Conservation (phyloP, 202 grass and related monocot species). For the Alloteropsis angusta region DNA sequence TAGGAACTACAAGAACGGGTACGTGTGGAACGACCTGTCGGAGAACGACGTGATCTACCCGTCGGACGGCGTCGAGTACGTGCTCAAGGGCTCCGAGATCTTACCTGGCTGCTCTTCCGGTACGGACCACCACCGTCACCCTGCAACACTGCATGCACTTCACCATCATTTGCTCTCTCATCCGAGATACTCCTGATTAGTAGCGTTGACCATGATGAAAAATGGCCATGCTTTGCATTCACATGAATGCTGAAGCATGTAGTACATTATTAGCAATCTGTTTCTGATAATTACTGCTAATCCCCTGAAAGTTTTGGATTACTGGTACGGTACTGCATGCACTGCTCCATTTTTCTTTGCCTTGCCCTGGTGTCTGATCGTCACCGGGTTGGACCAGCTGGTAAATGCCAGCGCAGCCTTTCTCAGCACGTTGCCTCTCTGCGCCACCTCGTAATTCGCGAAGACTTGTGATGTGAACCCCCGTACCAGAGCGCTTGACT, state of each 20-base stretch:
- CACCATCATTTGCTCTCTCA: not conserved
- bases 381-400: constrained; percentile 7
- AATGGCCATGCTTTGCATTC: not conserved
- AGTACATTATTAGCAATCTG: not conserved
- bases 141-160: not conserved
- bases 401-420: constrained; percentile 9
- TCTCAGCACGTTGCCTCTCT: constrained; percentile 15
- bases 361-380: not conserved
- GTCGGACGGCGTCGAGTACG: constrained; percentile 90
- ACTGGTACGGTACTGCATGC: no score
- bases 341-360: not conserved
- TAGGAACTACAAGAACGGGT: constrained; percentile 99
- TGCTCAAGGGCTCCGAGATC: constrained; percentile 97
- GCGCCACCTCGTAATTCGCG: constrained; percentile 24
- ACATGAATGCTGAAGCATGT: not conserved
- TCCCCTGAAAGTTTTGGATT: not conserved
- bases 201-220: not conserved
- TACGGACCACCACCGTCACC: not conserved
- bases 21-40: constrained; percentile 98
- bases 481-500: not conserved
- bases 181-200: no score
- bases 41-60: constrained; percentile 88
- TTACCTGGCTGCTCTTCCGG: constrained; percentile 67
- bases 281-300: not conserved
- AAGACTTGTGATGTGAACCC: constrained; percentile 1